A percentile compares a stretch with the other conserved stretches of the same genome.
phyloP scores from a whole-genome alignment of 441 rosid genomes.

The Pelargonium citronellum region DNA sequence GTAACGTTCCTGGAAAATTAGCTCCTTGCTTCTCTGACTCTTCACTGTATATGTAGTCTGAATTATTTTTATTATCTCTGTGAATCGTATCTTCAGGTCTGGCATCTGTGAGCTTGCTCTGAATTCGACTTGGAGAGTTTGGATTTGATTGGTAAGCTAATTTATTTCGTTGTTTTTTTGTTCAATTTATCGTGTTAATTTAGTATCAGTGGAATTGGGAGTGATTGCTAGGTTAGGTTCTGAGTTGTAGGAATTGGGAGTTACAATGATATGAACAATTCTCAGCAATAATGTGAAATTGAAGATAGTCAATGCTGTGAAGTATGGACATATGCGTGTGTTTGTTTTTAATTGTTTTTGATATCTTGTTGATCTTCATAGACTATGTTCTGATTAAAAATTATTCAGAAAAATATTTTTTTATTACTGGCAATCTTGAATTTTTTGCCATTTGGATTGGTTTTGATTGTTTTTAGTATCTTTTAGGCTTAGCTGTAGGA shows the following conservation, averaged over 20 bases:
- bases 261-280: neutral
- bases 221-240: neutral
- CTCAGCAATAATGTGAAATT: neutral
- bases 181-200: neutral
- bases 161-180: neutral
- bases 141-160: conserved; percentile 1
- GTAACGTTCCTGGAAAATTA: neutral
- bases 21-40: neutral
- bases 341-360: too few relatives aligned
- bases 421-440: too few relatives aligned
- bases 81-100: neutral
- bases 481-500: too few relatives aligned
- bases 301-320: too few relatives aligned
- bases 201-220: neutral
- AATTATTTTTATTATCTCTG: too few relatives aligned
- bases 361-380: too few relatives aligned
- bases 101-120: neutral
- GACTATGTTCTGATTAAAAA: too few relatives aligned
- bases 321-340: too few relatives aligned
- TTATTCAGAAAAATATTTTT: too few relatives aligned
- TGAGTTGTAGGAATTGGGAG: neutral
- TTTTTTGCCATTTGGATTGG: too few relatives aligned
- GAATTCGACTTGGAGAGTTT: neutral
- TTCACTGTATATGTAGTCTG: neutral
- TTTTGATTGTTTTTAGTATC: too few relatives aligned